Conservation (phyloP, 2,329 filamentous ascomycete genomes). For the Paecilomyces niveus region DNA sequence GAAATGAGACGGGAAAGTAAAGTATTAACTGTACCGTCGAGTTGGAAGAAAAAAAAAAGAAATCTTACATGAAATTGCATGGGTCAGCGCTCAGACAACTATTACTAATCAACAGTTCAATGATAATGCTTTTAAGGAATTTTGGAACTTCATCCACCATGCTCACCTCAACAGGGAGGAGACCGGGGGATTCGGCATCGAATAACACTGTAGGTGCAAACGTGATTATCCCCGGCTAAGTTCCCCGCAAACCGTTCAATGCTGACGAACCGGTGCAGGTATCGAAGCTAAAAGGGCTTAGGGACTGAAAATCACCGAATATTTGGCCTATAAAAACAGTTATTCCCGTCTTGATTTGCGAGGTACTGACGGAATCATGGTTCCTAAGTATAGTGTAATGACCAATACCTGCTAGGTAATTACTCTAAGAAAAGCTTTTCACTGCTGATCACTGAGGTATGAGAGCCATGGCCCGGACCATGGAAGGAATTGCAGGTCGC, state of each 20-base stretch:
- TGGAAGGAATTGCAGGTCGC: not conserved
- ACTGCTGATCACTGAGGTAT: not conserved
- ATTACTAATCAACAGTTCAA: not conserved
- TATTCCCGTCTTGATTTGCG: not conserved
- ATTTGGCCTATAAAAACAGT: not conserved
- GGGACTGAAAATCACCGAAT: not conserved
- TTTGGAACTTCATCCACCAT: not conserved
- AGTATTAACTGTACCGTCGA: no score
- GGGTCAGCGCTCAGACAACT: not conserved
- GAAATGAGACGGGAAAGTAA: no score
- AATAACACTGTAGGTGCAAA: not conserved
- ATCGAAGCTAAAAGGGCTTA: not conserved
- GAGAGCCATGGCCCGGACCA: not conserved
- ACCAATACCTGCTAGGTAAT: not conserved
- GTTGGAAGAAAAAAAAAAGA: no score
- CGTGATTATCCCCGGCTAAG: not conserved
- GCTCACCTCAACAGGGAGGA: not conserved
- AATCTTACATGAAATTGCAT: not conserved
- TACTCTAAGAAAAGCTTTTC: not conserved
- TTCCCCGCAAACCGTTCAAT: not conserved
- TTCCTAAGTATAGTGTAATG: not conserved
- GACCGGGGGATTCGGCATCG: not conserved
- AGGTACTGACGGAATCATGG: not conserved
- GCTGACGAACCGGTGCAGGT: not conserved
- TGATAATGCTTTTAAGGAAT: not conserved